phyloP scores from a whole-genome alignment of 2,329 filamentous ascomycete genomes.

The Nemania sp. region DNA sequence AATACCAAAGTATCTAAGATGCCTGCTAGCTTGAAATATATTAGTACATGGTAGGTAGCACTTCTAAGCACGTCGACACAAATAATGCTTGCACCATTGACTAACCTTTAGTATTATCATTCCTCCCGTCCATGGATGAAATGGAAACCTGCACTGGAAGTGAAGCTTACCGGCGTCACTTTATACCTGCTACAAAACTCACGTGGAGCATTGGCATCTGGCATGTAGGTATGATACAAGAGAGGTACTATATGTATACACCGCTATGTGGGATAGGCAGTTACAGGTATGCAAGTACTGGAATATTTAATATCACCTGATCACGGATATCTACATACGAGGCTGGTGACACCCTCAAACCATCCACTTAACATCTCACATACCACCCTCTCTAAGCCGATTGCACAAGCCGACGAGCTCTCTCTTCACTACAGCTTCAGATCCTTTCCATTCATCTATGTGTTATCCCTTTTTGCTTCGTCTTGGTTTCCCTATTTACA shows the following conservation, averaged over 20 bases:
- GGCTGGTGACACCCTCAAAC: neutral
- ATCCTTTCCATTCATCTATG: conserved; percentile 4
- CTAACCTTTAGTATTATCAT: neutral
- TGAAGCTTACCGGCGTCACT: neutral
- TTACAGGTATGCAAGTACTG: too few species aligned
- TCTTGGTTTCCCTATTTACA: conserved; percentile 11
- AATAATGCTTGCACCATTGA: too few species aligned
- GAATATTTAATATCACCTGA: too few species aligned
- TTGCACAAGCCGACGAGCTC: conserved; percentile 7
- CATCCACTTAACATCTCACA: neutral
- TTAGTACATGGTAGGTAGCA: too few species aligned
- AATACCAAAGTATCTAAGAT: too few species aligned
- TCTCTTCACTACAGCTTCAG: neutral
- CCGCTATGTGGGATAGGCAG: too few species aligned
- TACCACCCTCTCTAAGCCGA: neutral
- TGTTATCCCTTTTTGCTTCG: conserved; percentile 5
- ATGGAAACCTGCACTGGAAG: neutral
- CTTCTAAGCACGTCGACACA: too few species aligned
- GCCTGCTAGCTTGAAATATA: too few species aligned
- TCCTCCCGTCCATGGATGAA: neutral
- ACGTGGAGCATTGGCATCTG: too few species aligned
- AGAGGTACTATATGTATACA: too few species aligned
- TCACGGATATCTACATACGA: neutral
- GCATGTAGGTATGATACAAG: too few species aligned
- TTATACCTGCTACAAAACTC: neutral